Percentiles rank a stretch among this genome's conserved stretches.
phyloP scores from a whole-genome alignment of 2,329 filamentous ascomycete species.

The Teratosphaeriaceae sp. region DNA sequence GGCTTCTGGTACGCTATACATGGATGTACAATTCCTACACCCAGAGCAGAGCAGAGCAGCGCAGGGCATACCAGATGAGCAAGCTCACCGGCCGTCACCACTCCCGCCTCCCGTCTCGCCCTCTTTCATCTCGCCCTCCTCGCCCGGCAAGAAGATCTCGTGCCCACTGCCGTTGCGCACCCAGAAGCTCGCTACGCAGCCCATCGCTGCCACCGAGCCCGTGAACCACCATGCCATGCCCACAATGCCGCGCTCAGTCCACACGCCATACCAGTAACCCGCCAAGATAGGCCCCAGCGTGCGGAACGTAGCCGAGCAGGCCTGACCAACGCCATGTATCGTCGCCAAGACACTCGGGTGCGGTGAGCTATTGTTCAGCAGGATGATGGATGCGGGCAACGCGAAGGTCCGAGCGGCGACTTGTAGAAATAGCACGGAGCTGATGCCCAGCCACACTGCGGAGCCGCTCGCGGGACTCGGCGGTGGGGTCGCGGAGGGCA shows the following conservation, averaged over 20 bases:
- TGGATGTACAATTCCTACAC: background rate
- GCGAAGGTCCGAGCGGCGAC: constrained; percentile 67
- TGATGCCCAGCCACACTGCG: constrained; percentile 59
- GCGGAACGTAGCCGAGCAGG: constrained; percentile 46
- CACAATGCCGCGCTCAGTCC: constrained; percentile 48
- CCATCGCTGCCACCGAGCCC: constrained; percentile 48
- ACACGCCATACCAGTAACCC: constrained; percentile 49
- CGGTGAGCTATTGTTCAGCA: constrained; percentile 53
- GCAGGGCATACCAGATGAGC: too few species aligned
- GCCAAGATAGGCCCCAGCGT: constrained; percentile 51
- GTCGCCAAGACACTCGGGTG: constrained; percentile 51
- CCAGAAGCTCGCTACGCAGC: constrained; percentile 52
- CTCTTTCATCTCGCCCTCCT: constrained; percentile 31
- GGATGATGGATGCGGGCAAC: constrained; percentile 48
- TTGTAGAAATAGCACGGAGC: constrained; percentile 58
- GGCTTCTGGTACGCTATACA: background rate
- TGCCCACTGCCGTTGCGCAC: constrained; percentile 61
- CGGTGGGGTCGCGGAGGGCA: constrained; percentile 48
- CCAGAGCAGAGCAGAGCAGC: too few species aligned
- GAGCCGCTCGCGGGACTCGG: constrained; percentile 48
- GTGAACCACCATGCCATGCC: constrained; percentile 53
- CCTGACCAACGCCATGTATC: constrained; percentile 54
- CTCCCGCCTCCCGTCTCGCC: constrained; percentile 20
- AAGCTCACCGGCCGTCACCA: constrained; percentile 24
- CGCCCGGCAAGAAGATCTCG: constrained; percentile 49